Percentiles rank a stretch among this genome's conserved stretches.
Conservation (phyloP, 352 stramenopile genomes). For the Phytophthora chlamydospora region DNA sequence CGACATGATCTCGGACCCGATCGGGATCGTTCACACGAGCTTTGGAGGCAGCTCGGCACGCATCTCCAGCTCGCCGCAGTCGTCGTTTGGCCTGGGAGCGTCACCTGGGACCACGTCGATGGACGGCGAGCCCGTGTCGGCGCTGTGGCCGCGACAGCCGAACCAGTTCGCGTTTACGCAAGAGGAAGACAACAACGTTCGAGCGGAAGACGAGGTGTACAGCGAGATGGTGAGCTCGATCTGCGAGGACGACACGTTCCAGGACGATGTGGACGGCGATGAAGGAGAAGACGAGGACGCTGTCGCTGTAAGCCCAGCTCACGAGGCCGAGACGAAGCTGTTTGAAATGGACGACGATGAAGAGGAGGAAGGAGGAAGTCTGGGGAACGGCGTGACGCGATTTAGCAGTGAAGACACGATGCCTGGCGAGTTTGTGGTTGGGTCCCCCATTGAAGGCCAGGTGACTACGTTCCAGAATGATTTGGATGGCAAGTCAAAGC, state of each 20-base stretch:
- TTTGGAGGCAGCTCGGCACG: slow-evolving; percentile 35
- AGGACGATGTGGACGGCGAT: slow-evolving; percentile 46
- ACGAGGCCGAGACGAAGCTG: slow-evolving; percentile 49
- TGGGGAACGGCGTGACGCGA: slow-evolving; percentile 23
- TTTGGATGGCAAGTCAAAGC: slow-evolving; percentile 29
- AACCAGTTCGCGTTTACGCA: slow-evolving; percentile 89
- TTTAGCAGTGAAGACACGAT: slow-evolving; percentile 18
- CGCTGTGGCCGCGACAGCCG: slow-evolving; percentile 78
- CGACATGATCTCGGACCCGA: slow-evolving; percentile 57
- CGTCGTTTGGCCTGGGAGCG: slow-evolving; percentile 64
- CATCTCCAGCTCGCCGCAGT: slow-evolving; percentile 68
- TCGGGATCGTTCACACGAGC: slow-evolving; percentile 44
- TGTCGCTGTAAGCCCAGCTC: slow-evolving; percentile 28
- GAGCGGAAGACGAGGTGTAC: slow-evolving; percentile 81
- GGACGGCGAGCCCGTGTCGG: slow-evolving; percentile 75
- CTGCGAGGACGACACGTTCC: slow-evolving; percentile 63
- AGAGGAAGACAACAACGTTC: slow-evolving; percentile 68
- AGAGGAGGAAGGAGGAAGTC: slow-evolving; percentile 16
- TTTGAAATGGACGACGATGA: slow-evolving; percentile 69
- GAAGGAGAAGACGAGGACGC: slow-evolving; percentile 32
- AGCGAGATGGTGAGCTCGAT: slow-evolving; percentile 76
- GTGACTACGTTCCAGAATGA: slow-evolving; percentile 39
- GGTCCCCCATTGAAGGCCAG: slow-evolving; percentile 29
- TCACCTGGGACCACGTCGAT: slow-evolving; percentile 69
- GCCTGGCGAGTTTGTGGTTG: slow-evolving; percentile 20